Evolutionary conservation across 164 flowering plant species (phyloP), one percentile per base, ranked within the genome.

Genomic region (Berberis vulgaris): DNA sequence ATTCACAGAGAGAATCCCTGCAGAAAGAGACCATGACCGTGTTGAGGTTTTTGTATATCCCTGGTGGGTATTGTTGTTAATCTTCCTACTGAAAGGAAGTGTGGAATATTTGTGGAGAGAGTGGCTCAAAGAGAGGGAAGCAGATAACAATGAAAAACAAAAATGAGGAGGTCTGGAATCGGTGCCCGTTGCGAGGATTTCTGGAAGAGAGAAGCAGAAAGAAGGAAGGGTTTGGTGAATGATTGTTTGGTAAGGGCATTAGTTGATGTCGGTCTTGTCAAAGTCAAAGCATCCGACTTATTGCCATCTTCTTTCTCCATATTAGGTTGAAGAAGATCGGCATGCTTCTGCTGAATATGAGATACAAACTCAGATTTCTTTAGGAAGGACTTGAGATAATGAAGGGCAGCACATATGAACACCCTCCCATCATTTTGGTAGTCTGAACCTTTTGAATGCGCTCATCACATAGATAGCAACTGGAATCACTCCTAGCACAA

Each of bases 381-480:
- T 50, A 88, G 67, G 63, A 95, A 95, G 63, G 99, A 95, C 68
- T 89, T 91, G 64, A 95, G 86, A 69, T 98, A 95, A 64, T 91
- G 99, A 13, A 97, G 96, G 54, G 99, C 99, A 6, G 97, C 99
- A 79, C 99, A 95, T 45, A 95, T 77, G 76, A 78, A 91, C 50
- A 95, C 47, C 97, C 97, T 67, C 91, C 97, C 90, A 88, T 82
- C 87, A 89, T 78, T 77, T 91, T 95, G 44, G 89, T 88, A 4
- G 96, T 91, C 78, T 91, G 98, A 71, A 95, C 91, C 83, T 88
- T 91, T 77, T 84, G 97, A 64, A 95, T 83, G 42, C 99, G 94
- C 57, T 91, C 98, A 67, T 91, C 97, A 66, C 98, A 95, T 8
- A 94, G 88, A 68, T 87, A 94, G 75, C 99, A 91, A 60, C 88